These are phyloP conservation scores for Fagopyrum homotropicum DNA, from an alignment of 148 eudicot genomes.

Conservation along the genomic window DNA sequence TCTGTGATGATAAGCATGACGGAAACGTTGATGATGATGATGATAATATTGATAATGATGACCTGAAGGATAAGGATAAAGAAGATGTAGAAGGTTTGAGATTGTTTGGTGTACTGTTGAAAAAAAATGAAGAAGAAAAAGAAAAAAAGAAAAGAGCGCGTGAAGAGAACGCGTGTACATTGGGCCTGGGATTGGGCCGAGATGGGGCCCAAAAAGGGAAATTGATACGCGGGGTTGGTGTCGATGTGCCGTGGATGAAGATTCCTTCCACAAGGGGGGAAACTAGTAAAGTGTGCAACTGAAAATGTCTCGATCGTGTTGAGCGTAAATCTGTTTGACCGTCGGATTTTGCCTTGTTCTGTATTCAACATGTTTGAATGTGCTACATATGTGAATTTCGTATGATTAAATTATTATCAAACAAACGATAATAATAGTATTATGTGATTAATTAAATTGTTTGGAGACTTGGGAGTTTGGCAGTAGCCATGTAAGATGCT, in stretches of 20 bases:
- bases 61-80: conserved; percentile 27
- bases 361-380: neutral
- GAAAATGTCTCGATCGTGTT: conserved; percentile 15
- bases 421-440: neutral
- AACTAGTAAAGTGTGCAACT: conserved; percentile 36
- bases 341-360: neutral
- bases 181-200: conserved; percentile 21
- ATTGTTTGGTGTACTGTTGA: conserved; percentile 45
- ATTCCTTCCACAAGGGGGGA: conserved; percentile 25
- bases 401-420: neutral
- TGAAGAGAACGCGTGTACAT: conserved; percentile 23
- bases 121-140: conserved; percentile 13
- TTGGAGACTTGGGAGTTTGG: neutral
- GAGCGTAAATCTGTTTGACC: conserved; percentile 7
- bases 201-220: conserved; percentile 20
- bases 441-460: neutral
- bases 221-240: conserved; percentile 32
- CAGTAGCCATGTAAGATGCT: neutral
- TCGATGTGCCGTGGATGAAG: conserved; percentile 30
- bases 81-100: conserved; percentile 37
- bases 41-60: conserved; percentile 10
- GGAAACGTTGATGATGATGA: conserved; percentile 31
- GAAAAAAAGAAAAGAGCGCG: conserved; percentile 28
- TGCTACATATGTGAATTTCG: neutral
- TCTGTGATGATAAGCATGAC: neutral